These are phyloP conservation scores for Fusarium devonianum DNA, from an alignment of 2,329 filamentous ascomycete species.

Conservation along the genomic window DNA sequence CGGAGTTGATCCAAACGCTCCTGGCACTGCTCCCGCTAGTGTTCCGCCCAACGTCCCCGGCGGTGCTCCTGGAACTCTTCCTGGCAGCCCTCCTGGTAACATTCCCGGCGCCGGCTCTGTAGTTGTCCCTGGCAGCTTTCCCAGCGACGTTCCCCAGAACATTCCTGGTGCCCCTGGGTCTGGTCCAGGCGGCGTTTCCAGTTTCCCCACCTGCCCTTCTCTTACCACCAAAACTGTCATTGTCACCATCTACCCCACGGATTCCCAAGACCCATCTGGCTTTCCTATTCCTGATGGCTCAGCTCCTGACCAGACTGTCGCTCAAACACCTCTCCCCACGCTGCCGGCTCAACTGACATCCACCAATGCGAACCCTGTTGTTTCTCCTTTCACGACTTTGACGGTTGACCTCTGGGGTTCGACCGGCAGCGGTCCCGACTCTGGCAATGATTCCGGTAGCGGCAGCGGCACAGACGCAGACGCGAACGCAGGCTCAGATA, in stretches of 20 bases:
- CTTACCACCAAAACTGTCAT: constrained; percentile 55
- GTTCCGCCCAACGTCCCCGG: constrained; percentile 8
- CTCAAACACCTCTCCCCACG: constrained; percentile 40
- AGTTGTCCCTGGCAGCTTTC: background rate
- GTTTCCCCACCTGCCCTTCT: constrained; percentile 50
- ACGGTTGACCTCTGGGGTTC: constrained; percentile 48
- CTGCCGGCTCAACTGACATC: constrained; percentile 36
- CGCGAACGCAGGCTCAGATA: constrained; percentile 1
- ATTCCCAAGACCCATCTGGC: constrained; percentile 34
- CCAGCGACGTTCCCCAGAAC: constrained; percentile 4
- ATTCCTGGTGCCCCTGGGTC: constrained; percentile 5
- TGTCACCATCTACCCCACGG: constrained; percentile 53
- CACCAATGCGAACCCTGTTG: constrained; percentile 20
- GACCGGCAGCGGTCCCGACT: constrained; percentile 14
- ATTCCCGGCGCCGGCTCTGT: constrained; percentile 8
- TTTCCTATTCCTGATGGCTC: constrained; percentile 25
- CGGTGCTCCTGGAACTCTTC: constrained; percentile 2
- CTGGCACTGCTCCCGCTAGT: constrained; percentile 15
- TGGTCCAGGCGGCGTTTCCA: constrained; percentile 10
- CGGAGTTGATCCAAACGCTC: constrained; percentile 10
- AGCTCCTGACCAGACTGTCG: constrained; percentile 30
- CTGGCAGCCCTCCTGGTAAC: constrained; percentile 1
- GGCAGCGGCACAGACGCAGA: constrained; percentile 4
- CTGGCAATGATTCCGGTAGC: constrained; percentile 4
- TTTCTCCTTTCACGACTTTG: constrained; percentile 46